A percentile compares a stretch with the other conserved stretches of the same genome.
phyloP scores from a whole-genome alignment of 2,329 filamentous ascomycete species.

The Exophiala bonariae region DNA sequence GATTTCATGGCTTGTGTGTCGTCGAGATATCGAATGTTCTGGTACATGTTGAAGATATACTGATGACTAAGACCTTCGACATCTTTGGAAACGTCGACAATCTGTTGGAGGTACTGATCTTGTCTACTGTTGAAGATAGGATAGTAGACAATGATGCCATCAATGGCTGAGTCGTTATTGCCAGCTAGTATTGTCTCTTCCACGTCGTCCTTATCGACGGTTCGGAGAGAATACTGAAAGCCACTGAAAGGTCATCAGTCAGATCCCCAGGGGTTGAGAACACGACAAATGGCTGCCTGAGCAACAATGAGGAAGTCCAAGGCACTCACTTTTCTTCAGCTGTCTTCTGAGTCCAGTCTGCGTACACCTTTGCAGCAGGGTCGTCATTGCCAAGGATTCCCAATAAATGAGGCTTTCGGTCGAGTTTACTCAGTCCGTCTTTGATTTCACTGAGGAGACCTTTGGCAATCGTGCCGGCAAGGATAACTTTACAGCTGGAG shows the following conservation, averaged over 20 bases:
- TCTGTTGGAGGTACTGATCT: constrained; percentile 94
- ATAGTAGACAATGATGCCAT: constrained; percentile 97
- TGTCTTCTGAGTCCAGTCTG: constrained; percentile 96
- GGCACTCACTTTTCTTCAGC: constrained; percentile 90
- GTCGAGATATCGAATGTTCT: constrained; percentile 95
- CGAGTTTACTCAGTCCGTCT: constrained; percentile 70
- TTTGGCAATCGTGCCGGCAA: constrained; percentile 85
- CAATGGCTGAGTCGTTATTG: constrained; percentile 74
- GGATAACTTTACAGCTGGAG: constrained; percentile 77
- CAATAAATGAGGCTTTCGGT: constrained; percentile 71
- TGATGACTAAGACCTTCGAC: constrained; percentile 92
- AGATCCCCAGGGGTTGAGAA: not conserved
- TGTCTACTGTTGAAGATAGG: constrained; percentile 90
- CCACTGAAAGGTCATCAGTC: constrained; percentile 45
- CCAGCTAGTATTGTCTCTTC: constrained; percentile 85
- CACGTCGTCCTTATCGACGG: constrained; percentile 80
- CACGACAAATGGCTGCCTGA: constrained; percentile 2
- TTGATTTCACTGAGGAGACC: constrained; percentile 75
- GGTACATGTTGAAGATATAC: constrained; percentile 99
- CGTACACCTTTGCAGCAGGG: constrained; percentile 87
- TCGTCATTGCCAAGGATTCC: constrained; percentile 92
- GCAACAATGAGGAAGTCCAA: not conserved
- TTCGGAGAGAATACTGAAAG: constrained; percentile 83
- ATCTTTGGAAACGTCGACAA: constrained; percentile 85
- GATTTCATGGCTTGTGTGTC: constrained; percentile 79